Evolutionary conservation across 257 asterid genomes (phyloP).

Genomic region (Henckelia pumila): DNA sequence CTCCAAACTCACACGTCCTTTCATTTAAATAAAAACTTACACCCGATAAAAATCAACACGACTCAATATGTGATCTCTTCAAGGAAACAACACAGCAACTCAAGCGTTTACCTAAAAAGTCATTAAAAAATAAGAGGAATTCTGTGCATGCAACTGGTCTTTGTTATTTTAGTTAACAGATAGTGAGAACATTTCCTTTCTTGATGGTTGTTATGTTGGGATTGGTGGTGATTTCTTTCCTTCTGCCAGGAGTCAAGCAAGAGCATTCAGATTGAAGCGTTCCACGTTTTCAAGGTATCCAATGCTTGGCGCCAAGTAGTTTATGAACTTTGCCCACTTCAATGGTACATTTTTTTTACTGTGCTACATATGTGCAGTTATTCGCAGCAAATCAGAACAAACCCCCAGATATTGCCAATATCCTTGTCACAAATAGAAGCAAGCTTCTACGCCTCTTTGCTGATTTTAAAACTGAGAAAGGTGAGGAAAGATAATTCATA

Average conservation of each 20-base stretch:
- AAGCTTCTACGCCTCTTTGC: slow-evolving; percentile 56
- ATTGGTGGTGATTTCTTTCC: slow-evolving; percentile 25
- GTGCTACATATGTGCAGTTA: slow-evolving; percentile 43
- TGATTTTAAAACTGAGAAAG: slow-evolving; percentile 70
- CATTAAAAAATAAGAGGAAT: neutral
- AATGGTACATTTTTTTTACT: neutral
- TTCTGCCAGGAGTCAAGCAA: slow-evolving; percentile 81
- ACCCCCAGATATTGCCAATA: slow-evolving; percentile 78
- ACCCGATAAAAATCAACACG: neutral
- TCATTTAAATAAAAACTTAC: neutral
- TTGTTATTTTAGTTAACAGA: neutral
- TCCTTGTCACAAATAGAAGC: slow-evolving; percentile 36
- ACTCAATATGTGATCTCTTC: no score
- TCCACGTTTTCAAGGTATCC: slow-evolving; percentile 88
- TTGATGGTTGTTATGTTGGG: neutral
- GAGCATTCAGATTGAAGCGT: slow-evolving; percentile 89
- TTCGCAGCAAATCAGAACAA: slow-evolving; percentile 89
- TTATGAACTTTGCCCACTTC: neutral
- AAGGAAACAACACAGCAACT: neutral
- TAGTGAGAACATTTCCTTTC: neutral
- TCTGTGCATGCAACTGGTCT: neutral
- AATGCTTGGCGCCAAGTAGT: slow-evolving; percentile 2
- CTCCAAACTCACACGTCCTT: neutral
- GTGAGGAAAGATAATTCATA: slow-evolving; percentile 27
- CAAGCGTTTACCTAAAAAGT: neutral